phyloP scores from a whole-genome alignment of 768 basidiomycete genomes.

The Termitomyces sp. region DNA sequence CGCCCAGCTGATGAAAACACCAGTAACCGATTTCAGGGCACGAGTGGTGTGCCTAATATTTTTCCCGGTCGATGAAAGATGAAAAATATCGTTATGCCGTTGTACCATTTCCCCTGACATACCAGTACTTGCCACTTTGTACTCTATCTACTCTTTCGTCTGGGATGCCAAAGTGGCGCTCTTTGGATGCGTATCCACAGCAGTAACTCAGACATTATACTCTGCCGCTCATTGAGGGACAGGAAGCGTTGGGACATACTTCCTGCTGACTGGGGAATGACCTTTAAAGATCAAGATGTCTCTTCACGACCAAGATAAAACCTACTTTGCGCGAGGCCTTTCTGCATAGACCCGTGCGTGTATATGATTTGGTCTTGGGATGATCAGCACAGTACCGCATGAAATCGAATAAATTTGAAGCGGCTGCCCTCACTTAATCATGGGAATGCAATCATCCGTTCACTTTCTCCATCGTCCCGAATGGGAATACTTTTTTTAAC shows the following conservation, averaged over 20 bases:
- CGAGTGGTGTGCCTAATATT: slow-evolving; percentile 1
- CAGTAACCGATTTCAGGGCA: neutral
- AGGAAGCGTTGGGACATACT: slow-evolving; percentile 8
- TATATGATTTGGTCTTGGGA: neutral
- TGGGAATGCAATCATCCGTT: neutral
- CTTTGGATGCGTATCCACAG: slow-evolving; percentile 2
- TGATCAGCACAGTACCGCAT: neutral
- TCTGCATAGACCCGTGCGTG: neutral
- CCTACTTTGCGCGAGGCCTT: neutral
- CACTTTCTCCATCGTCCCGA: slow-evolving; percentile 4
- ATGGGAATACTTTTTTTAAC: neutral
- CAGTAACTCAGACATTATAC: slow-evolving; percentile 1
- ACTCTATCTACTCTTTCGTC: neutral
- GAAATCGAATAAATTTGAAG: neutral
- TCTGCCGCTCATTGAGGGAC: slow-evolving; percentile 9
- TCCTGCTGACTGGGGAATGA: slow-evolving; percentile 9
- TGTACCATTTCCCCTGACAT: slow-evolving; percentile 13
- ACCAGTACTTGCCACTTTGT: neutral
- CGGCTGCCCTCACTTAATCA: neutral
- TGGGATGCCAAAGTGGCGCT: slow-evolving; percentile 2
- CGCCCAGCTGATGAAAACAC: neutral
- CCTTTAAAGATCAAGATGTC: slow-evolving; percentile 1
- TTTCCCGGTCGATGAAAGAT: neutral
- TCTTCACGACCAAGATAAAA: neutral
- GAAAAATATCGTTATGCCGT: slow-evolving; percentile 4